phyloP scores from a whole-genome alignment of 805 yeast genomes.

The Metschnikowia vanudenii region DNA sequence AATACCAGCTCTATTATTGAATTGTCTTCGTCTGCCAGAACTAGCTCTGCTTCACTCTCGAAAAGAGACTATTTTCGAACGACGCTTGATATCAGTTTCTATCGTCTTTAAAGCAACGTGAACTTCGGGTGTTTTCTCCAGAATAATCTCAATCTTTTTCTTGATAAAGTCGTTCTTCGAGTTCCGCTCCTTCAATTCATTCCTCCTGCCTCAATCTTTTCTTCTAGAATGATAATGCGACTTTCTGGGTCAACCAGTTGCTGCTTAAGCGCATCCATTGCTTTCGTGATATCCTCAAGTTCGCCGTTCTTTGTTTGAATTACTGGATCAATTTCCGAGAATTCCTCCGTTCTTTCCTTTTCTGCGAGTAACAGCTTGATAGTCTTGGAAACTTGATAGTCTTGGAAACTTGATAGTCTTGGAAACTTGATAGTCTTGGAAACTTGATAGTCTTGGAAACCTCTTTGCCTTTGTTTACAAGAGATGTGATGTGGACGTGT shows the following conservation, averaged over 20 bases:
- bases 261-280: conserved; percentile 39
- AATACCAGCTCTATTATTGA: conserved; percentile 30
- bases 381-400: too few relatives aligned
- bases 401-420: too few relatives aligned
- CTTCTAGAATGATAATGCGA: conserved; percentile 62
- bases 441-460: conserved; percentile 44
- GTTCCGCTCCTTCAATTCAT: conserved; percentile 74
- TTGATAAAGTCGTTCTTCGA: conserved; percentile 75
- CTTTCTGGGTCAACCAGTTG: conserved; percentile 56
- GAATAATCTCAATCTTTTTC: conserved; percentile 61
- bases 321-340: conserved; percentile 36
- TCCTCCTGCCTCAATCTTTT: conserved; percentile 87
- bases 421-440: too few relatives aligned
- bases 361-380: conserved; percentile 43
- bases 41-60: conserved; percentile 48
- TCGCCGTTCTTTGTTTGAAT: conserved; percentile 30
- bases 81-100: conserved; percentile 61
- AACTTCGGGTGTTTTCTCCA: conserved; percentile 56
- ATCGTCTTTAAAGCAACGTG: conserved; percentile 57
- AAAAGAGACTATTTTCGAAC: conserved; percentile 45
- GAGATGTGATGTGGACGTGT: conserved; percentile 61
- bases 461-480: conserved; percentile 51
- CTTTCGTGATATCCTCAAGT: conserved; percentile 19
- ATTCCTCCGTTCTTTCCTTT: conserved; percentile 30
- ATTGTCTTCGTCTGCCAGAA: conserved; percentile 25